Evolutionary conservation across 1,139 yeast species (phyloP).

Genomic region (Debaryomyces psychrophilus): DNA sequence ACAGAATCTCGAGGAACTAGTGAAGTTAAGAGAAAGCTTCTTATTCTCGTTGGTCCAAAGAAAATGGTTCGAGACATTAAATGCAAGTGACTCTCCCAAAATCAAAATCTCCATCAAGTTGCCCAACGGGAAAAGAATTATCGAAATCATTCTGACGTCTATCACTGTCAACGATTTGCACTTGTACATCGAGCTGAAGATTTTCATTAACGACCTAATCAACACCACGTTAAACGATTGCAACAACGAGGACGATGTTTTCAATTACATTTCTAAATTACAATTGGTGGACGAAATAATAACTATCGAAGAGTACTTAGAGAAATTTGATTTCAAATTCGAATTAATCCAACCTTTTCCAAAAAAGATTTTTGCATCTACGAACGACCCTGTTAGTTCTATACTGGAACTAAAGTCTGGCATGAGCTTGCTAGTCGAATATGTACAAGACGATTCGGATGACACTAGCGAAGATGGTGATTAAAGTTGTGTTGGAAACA

Average conservation of each 20-base stretch:
- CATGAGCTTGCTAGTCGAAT: conserved; percentile 46
- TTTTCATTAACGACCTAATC: conserved; percentile 24
- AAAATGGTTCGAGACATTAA: conserved; percentile 17
- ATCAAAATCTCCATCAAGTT: conserved; percentile 42
- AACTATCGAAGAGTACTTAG: conserved; percentile 25
- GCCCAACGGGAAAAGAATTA: conserved; percentile 62
- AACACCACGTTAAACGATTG: conserved; percentile 18
- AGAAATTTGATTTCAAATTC: conserved; percentile 34
- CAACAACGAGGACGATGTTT: conserved; percentile 17
- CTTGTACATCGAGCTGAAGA: conserved; percentile 57
- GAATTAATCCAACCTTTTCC: conserved; percentile 51
- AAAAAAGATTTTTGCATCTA: conserved; percentile 31
- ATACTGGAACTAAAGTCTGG: conserved; percentile 39
- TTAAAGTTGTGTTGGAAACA: not conserved
- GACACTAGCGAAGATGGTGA: conserved; percentile 21
- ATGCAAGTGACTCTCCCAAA: conserved; percentile 16
- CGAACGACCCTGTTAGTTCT: conserved; percentile 22
- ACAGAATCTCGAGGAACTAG: conserved; percentile 18
- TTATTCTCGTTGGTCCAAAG: conserved; percentile 18
- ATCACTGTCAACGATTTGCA: conserved; percentile 65
- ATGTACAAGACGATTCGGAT: conserved; percentile 24
- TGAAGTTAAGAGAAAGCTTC: conserved; percentile 17
- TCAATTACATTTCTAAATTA: conserved; percentile 16
- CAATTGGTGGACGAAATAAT: conserved; percentile 14
- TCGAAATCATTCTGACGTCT: conserved; percentile 54